Evolutionary conservation across 139 green algal species (phyloP), one percentile per base, ranked within the genome.

Genomic region (Micractinium sp.): DNA sequence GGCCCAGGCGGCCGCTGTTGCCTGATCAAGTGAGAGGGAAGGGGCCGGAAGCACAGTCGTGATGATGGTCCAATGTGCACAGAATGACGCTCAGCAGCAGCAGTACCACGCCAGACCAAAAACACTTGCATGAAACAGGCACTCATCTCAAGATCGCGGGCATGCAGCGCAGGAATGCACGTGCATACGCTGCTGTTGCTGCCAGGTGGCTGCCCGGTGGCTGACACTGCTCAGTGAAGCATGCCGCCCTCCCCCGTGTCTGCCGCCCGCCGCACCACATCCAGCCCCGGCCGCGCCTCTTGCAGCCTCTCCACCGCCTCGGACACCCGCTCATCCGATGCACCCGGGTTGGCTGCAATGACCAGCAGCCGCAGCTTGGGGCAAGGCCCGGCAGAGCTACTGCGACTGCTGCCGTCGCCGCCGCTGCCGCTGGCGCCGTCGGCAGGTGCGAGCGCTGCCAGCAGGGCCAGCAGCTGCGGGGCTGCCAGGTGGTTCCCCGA

Each of bases 341-440:
- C 89, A 15, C 85, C 89, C 0, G 89, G 89, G 76, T 92, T 92
- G 27, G 89, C 89, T 25, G 85, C 89, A 23, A 92, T 88, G 22
- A 92, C 89, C 31, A 92, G 77, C 41, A 86, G 73, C 31, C 67
- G 67, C 39, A 92, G 84, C 27, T 16, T 0, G 13, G 73, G 60
- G 33, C 41, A 90, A 41, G 63, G 16, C 13, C 29, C 76, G 18
- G 29, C 1, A 18, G 20, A 0, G 41, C 78, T 67, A 16, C 77
- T 5, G 9, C 0, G 1, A 20, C 35, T 61, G 35, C 9, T 9
- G 25, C 25, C 7, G 82, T 16, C 38, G 14, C 29, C 31, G n/a
- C 80, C 78, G 39, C 16, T 3, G 78, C 20, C 16, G 36, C 33
- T 81, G 75, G 4, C 36, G n/a, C n/a, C 38, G 14, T 9, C 71